Conservation (phyloP, 2,329 filamentous ascomycete genomes). For the Penicillium vulpinum region DNA sequence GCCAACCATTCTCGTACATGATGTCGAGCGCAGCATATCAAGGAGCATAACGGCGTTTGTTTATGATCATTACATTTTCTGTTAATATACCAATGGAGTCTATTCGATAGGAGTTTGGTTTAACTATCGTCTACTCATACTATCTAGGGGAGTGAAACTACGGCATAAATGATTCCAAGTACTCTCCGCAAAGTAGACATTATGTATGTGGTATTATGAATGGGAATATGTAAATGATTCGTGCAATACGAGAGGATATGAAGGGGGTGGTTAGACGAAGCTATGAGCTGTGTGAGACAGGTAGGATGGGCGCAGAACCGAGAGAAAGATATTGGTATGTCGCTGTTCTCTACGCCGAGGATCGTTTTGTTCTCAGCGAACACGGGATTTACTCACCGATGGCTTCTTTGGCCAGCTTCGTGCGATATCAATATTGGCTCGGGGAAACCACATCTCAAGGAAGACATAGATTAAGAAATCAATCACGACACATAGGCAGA, state of each 20-base stretch:
- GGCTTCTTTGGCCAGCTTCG: constrained; percentile 86
- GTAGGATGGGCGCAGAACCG: neutral
- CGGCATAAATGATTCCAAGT: neutral
- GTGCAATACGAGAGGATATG: neutral
- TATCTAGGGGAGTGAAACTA: neutral
- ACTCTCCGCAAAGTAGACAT: neutral
- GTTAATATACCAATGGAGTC: constrained; percentile 17
- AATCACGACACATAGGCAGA: constrained; percentile 89
- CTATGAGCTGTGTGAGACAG: neutral
- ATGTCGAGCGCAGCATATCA: constrained; percentile 8
- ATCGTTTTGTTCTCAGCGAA: neutral
- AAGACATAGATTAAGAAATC: constrained; percentile 91
- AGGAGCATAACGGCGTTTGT: constrained; percentile 23
- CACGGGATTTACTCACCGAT: constrained; percentile 13
- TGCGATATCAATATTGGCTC: constrained; percentile 83
- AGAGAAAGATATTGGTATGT: constrained; percentile 7
- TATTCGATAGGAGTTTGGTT: neutral
- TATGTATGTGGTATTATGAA: neutral
- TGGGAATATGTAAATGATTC: neutral
- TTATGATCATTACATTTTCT: constrained; percentile 9
- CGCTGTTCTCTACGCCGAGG: neutral
- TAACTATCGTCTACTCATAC: neutral
- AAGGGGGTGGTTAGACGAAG: neutral
- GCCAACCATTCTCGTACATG: constrained; percentile 2
- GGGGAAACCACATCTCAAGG: constrained; percentile 81